Conservation (phyloP, 805 yeast genomes). For the Cyberlindnera meyerae region DNA sequence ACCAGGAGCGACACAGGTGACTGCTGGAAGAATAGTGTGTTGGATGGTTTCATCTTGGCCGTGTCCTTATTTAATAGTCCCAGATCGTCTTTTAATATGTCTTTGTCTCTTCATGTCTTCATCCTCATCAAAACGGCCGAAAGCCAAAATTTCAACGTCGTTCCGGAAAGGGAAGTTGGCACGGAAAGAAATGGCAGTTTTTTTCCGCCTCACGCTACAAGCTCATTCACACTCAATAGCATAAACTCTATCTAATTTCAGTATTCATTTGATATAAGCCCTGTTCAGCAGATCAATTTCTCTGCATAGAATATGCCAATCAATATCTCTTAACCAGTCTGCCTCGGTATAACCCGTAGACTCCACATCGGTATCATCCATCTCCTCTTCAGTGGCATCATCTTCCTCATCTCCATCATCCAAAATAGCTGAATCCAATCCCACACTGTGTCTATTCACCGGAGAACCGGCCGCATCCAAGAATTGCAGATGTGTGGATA, state of each 20-base stretch:
- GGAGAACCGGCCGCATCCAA: constrained; percentile 12
- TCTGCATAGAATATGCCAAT: constrained; percentile 84
- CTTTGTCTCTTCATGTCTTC: background rate
- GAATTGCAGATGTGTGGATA: constrained; percentile 9
- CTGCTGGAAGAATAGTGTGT: constrained; percentile 41
- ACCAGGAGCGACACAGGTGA: constrained; percentile 46
- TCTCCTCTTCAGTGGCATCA: constrained; percentile 6
- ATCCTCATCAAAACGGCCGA: too few species aligned
- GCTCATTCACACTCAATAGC: too few species aligned
- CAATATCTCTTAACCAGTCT: constrained; percentile 55
- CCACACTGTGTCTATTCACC: constrained; percentile 4
- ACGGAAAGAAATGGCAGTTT: constrained; percentile 4
- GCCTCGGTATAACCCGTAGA: constrained; percentile 10
- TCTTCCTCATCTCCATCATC: constrained; percentile 16
- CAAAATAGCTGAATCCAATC: constrained; percentile 6
- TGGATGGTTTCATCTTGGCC: constrained; percentile 43
- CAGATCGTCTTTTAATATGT: background rate
- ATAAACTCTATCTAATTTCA: background rate
- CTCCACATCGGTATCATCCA: constrained; percentile 16
- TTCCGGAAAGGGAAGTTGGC: constrained; percentile 2
- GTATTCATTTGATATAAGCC: constrained; percentile 20
- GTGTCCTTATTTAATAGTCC: too few species aligned
- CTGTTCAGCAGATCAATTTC: constrained; percentile 75
- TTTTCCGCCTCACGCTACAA: too few species aligned
- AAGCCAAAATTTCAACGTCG: constrained; percentile 1